Base-by-base conservation (phyloP, 2,329 filamentous ascomycete species). In the Colletotrichum falcatum region DNA sequence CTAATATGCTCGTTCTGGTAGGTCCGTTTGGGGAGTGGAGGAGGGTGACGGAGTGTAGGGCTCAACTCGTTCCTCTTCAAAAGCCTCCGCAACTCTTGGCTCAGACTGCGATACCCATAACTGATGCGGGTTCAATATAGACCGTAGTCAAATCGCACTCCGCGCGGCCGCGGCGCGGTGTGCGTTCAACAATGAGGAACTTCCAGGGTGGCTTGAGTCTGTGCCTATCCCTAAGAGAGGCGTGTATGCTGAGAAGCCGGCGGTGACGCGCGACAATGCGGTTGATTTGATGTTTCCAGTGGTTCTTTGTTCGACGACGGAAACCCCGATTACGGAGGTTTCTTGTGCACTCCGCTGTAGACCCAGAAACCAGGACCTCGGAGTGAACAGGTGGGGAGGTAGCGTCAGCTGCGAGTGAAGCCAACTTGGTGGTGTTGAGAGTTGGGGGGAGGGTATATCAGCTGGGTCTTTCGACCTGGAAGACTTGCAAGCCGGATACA, bases 321-420 rank as follows among this genome's bases (percentile, higher is more conserved):
- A 28, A 70, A 72, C 82, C 77, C 87, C 83, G 95, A 85, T 98
- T 98, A 98, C 88, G 95, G 95, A 82, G 96, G 95, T 86, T 97
- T 95, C 87, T 94, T 96, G 88, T 96, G 94, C 87, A 94, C 93
- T 92, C 95, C 95, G 88, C 91, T 91, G 83, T 95, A 95, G 90
- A 97, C 94, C 94, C 94, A 94, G 88, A 91, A 91, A 82, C 91
- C 91, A 84, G 94, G 95, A 88, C 94, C 94, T 83, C 95, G 91
- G 86, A 97, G 93, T 89, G 94, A 95, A 87, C 92, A 92, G 81
- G 92, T 87, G 85, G 92, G 83, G 90, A 91, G 82, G 92, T 89
- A 85, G 88, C 84, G 83, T 87, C 83, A 84, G 87, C 86, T 84
- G 88, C 89, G 90, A 90, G 86, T 88, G 92, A 92, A 94, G 94